Base-by-base conservation (phyloP, 2,329 filamentous ascomycete genomes). In the Curvularia eragrostidis region DNA sequence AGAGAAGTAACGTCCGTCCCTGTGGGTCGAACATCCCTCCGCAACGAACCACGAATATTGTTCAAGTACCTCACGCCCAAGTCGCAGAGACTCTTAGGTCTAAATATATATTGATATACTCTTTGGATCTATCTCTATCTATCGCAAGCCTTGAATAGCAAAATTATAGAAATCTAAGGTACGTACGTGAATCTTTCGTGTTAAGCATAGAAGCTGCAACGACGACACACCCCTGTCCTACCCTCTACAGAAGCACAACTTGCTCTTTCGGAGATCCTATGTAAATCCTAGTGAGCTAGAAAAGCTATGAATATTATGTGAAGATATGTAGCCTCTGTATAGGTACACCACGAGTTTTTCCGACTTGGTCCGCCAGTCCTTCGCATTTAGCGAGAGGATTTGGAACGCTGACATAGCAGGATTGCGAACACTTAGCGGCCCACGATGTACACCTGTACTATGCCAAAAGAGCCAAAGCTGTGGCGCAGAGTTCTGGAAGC, bases 401-500 rank as follows among this genome's bases (percentile, higher is more conserved):
- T 44, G n/a, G 42, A 24, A 18, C 24, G 42, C 42, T 44, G 23
- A 44, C 21, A 28, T 23, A 28, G 23, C 42, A 26, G n/a, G 10
- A 26, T 44, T 44, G 38, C 42, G 42, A 28, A 44, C 23, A 6
- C 47, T 38, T 49, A 49, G 47, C 47, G 47, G 47, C 47, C 47
- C 18, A 24, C 21, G 9, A 49, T 41, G 6, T 44, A 18, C 32
- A 39, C 19, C 28, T 34, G 23, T 21, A 7, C 26, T 47, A 42
- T 48, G 44, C 49, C 19, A 42, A 49, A 36, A 49, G 18, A 15
- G 47, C 47, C 26, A 26, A 41, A 38, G 34, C 23, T 50, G 36
- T 50, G 48, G 36, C 48, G 23, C 38, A 50, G 38, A 41, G 48
- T 24, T 18, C 36, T 50, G 19, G 48, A 50, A 50, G 36, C 48